Evolutionary conservation across 768 basidiomycete genomes (phyloP), one percentile per base, ranked within the genome.

Genomic region (Termitomyces sp.): DNA sequence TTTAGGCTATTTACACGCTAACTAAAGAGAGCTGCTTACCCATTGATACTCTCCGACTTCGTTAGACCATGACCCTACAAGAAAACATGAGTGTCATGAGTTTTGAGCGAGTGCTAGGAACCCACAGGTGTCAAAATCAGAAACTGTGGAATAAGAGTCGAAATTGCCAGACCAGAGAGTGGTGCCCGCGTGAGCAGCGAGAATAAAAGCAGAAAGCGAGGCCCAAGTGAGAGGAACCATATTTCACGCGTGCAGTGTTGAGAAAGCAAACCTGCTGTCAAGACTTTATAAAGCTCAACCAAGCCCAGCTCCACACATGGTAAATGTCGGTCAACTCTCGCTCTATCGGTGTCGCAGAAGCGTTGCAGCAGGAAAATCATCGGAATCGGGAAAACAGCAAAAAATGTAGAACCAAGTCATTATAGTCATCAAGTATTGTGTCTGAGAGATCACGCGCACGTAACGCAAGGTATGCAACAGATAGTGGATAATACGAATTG

Each of bases 41-140:
- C 84, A 86, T 75, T 85, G 83, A 66, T 82, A 84, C 37, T 73
- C 66, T 27, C 82, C 82, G 39, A 83, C 79, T 72, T 81, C 70
- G 68, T 75, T 79, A 7, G 80, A 69, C 81, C 81, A 84, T 30
- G 80, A 81, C 83, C 82, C 83, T 83, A 44, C 61, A 45, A 47
- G 32, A 40, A 27, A 34, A 37, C 36, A 52, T 34, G 12, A 60
- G 36, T 20, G 9, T 24, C 3, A 12, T 22, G 20, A 47, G 33
- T 16, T 18, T 5, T 33, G 33, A 56, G 26, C 4, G 53, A 39
- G 24, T 6, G 27, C n/a, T n/a, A n/a, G 36, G 16, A 13, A 65
- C 77, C 58, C 54, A 82, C 82, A 85, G 50, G 76, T 73, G 61
- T 85, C 83, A 57, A 86, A 86, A 56, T 75, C 77, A 3, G 79